Evolutionary conservation across 495 filamentous ascomycete species (phyloP), one percentile per base, ranked within the genome.

Genomic region (Penicillium desertorum): DNA sequence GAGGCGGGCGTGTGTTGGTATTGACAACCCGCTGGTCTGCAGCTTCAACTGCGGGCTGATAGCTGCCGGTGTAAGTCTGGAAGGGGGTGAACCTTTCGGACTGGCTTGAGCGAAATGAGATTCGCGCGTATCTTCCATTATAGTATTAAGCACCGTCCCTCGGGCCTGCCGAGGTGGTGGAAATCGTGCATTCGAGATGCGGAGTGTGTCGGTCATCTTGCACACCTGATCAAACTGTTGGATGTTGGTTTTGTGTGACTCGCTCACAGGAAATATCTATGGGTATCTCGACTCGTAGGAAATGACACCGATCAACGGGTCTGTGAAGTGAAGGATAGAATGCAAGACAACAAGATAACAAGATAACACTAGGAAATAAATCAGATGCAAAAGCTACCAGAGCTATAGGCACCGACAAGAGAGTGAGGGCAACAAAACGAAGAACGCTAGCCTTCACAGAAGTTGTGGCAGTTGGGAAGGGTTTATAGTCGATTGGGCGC

Each of bases 121-220:
- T 54, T 76, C 73, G 37, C 71, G 64, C 8, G 55, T 80, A 67
- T 92, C 87, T 76, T 92, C 89, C 66, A 88, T 86, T 86, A 92
- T 90, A 59, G 88, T 88, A 89, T 92, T 91, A 89, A 92, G 87
- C 60, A 74, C 70, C 70, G 81, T 78, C 68, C 80, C 82, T 74
- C 79, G 84, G 80, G 71, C 89, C 88, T 82, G 91, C 89, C 77
- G 83, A 66, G 82, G 80, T 57, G 83, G 83, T 59, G 87, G 83
- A 62, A 59, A 76, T 72, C 72, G 71, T 29, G 63, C 81, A 60
- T 76, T 82, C 67, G 82, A 72, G 57, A 83, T 80, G 62, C 88
- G 78, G 64, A 82, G 64, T 68, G 79, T 70, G 80, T 82, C 66
- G 67, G 80, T 81, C 89, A 91, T 83, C 60, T 75, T 75, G 68